These are phyloP conservation scores for Monosporascus sp. DNA, from an alignment of 2,329 filamentous ascomycete genomes.

Conservation along the genomic window DNA sequence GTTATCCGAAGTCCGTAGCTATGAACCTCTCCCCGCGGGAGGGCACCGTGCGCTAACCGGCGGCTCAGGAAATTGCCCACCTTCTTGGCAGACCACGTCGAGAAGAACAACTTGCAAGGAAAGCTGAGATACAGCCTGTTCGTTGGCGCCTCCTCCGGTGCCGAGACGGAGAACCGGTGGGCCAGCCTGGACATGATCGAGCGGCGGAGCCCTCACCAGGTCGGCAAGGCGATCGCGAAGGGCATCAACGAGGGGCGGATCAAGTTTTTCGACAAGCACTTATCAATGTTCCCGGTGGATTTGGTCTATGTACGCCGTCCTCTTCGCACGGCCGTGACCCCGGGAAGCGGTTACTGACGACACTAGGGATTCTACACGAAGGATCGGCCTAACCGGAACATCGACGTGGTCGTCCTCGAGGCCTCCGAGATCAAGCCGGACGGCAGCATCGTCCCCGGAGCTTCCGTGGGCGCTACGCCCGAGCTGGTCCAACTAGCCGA, in stretches of 20 bases:
- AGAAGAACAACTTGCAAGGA: constrained; percentile 78
- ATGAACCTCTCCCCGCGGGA: too few species aligned
- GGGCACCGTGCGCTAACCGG: constrained; percentile 4
- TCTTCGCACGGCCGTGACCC: neutral
- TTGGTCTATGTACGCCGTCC: constrained; percentile 61
- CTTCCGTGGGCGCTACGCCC: constrained; percentile 77
- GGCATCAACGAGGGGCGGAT: constrained; percentile 86
- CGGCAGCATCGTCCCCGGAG: constrained; percentile 82
- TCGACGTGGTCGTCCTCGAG: constrained; percentile 82
- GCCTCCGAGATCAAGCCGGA: constrained; percentile 83
- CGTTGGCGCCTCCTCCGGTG: constrained; percentile 82
- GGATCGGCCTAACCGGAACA: constrained; percentile 64
- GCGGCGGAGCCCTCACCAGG: constrained; percentile 77
- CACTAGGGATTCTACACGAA: constrained; percentile 73
- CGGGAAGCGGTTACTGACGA: constrained; percentile 8
- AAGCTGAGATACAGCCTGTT: constrained; percentile 83
- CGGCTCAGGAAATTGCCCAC: constrained; percentile 71
- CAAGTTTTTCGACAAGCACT: constrained; percentile 89
- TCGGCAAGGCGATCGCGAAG: constrained; percentile 84
- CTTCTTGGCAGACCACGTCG: constrained; percentile 81
- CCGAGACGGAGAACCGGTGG: constrained; percentile 90
- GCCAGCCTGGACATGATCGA: constrained; percentile 87
- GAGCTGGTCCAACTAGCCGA: constrained; percentile 88
- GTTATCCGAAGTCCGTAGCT: constrained; percentile 70
- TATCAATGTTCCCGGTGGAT: constrained; percentile 88